Evolutionary conservation across 257 asterid species (phyloP).

Genomic region (Nyctanthes arbortristis): DNA sequence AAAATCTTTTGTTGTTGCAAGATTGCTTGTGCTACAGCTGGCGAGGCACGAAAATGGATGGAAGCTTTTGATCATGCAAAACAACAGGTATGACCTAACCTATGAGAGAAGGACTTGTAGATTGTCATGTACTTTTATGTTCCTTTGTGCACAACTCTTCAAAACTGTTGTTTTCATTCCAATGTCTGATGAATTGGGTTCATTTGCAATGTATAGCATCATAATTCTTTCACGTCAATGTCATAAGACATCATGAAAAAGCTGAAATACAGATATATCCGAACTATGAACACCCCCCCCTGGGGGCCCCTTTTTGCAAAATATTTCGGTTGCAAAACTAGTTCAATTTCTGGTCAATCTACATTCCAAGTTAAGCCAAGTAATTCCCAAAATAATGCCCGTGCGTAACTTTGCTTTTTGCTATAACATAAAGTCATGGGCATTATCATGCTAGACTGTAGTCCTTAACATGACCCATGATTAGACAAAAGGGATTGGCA

Average conservation of each 20-base stretch:
- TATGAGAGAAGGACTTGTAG: slow-evolving; percentile 16
- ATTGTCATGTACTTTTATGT: background rate
- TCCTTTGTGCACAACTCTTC: slow-evolving; percentile 5
- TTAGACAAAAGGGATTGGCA: slow-evolving; percentile 7
- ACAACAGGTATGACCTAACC: slow-evolving; percentile 87
- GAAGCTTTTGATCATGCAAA: slow-evolving; percentile 98
- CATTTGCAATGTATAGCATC: slow-evolving; percentile 17
- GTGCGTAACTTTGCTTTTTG: slow-evolving; percentile 12
- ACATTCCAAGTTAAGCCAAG: slow-evolving; percentile 18
- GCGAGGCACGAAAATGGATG: slow-evolving; percentile 87
- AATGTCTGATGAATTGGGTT: slow-evolving; percentile 10
- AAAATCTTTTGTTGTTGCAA: slow-evolving; percentile 42
- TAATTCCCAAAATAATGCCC: slow-evolving; percentile 11
- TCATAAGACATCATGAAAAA: background rate
- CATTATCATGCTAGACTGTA: slow-evolving; percentile 1
- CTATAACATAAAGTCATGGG: slow-evolving; percentile 11
- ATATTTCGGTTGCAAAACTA: background rate
- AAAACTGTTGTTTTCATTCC: background rate
- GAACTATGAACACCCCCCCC: too few relatives aligned
- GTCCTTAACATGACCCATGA: background rate
- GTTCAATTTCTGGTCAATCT: slow-evolving; percentile 3
- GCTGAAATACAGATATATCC: slow-evolving; percentile 5
- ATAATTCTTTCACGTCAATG: too few relatives aligned
- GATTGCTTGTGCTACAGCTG: slow-evolving; percentile 93
- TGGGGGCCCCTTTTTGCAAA: too few relatives aligned